phyloP scores from a whole-genome alignment of 129 eudicot species.

The Escallonia herrerae region DNA sequence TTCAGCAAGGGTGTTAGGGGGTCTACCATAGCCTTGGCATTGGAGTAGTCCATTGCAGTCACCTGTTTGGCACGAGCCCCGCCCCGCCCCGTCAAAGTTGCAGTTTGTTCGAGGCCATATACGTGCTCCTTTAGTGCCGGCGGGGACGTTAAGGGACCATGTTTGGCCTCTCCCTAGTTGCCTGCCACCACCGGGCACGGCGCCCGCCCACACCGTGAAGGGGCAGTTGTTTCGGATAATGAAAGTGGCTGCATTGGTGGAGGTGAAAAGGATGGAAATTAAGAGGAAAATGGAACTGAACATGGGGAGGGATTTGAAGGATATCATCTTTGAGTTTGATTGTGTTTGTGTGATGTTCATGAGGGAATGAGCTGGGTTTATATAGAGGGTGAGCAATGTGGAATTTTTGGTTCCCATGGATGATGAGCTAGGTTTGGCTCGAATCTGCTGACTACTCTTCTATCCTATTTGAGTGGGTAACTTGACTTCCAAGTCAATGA shows the following conservation, averaged over 20 bases:
- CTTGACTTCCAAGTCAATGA: no score
- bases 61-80: conserved; percentile 39
- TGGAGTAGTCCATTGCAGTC: conserved; percentile 41
- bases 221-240: conserved; percentile 44
- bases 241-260: conserved; percentile 29
- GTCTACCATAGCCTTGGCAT: conserved; percentile 30
- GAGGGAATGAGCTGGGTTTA: no score
- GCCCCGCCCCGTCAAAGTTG: conserved; percentile 26
- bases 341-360: no score
- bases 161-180: conserved; percentile 26
- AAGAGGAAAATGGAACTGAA: conserved; percentile 18
- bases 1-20: conserved; percentile 54
- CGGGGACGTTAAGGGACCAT: conserved; percentile 16
- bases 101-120: conserved; percentile 49
- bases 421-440: no score
- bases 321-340: no score
- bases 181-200: conserved; percentile 41
- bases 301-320: conserved; percentile 11
- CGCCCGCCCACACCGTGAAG: conserved; percentile 62
- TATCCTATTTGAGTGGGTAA: no score
- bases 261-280: conserved; percentile 12
- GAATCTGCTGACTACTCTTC: no score
- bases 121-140: conserved; percentile 23
- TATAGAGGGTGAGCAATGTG: no score
- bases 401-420: no score